Evolutionary conservation across 2,329 filamentous ascomycete genomes (phyloP).

Genomic region (Xylaria sp.): DNA sequence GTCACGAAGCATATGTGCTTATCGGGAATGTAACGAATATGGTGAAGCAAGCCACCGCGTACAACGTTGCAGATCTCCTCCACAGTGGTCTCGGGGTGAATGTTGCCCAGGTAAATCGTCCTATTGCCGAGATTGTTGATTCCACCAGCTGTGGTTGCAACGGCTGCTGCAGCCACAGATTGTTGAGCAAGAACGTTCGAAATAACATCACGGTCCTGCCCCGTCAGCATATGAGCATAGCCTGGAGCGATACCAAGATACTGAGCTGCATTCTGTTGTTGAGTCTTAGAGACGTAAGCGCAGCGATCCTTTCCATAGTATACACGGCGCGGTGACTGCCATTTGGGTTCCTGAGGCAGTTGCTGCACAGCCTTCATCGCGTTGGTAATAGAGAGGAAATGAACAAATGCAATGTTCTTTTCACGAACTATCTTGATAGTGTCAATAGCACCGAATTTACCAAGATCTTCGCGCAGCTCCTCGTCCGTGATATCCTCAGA

Average conservation of each 20-base stretch:
- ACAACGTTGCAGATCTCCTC: constrained; percentile 99
- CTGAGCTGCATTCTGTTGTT: constrained; percentile 98
- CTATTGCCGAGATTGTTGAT: constrained; percentile 98
- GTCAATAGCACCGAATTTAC: constrained; percentile 96
- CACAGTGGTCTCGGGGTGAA: constrained; percentile 97
- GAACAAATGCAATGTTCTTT: constrained; percentile 97
- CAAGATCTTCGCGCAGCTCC: constrained; percentile 91
- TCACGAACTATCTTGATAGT: constrained; percentile 98
- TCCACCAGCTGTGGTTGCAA: constrained; percentile 94
- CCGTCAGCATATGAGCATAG: constrained; percentile 95
- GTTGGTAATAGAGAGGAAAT: constrained; percentile 94
- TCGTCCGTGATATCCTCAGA: constrained; percentile 91
- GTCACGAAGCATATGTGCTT: constrained; percentile 99
- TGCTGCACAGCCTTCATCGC: constrained; percentile 98
- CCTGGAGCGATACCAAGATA: constrained; percentile 97
- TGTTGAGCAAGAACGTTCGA: constrained; percentile 96
- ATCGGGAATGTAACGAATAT: constrained; percentile 98
- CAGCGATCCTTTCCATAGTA: constrained; percentile 99
- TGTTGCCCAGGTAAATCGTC: constrained; percentile 98
- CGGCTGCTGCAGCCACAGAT: constrained; percentile 94
- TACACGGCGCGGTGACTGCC: constrained; percentile 93
- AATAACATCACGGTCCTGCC: constrained; percentile 94
- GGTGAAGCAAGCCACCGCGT: constrained; percentile 91
- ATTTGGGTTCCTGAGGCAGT: constrained; percentile 94
- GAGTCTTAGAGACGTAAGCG: constrained; percentile 98